Percentiles rank a stretch among this genome's conserved stretches.
These are phyloP conservation scores for Podaxis mareebaensis DNA, from an alignment of 768 basidiomycete species.

Conservation along the genomic window DNA sequence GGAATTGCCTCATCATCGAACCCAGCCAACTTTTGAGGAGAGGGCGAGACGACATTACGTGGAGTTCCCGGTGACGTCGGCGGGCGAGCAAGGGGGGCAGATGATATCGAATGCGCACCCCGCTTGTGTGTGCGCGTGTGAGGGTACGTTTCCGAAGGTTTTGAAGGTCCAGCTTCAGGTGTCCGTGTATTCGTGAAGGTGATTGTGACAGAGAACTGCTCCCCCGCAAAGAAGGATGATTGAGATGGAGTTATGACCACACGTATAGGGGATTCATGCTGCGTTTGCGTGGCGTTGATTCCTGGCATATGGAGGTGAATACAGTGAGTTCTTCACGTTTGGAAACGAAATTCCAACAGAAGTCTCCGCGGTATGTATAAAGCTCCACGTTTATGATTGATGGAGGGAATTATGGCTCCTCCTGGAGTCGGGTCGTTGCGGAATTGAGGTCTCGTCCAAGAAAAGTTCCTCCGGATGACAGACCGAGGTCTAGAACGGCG, in stretches of 20 bases:
- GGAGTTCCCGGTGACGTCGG: constrained; percentile 79
- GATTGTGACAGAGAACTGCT: constrained; percentile 80
- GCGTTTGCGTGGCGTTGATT: background rate
- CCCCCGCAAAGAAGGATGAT: constrained; percentile 92
- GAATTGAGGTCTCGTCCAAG: background rate
- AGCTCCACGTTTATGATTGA: constrained; percentile 5
- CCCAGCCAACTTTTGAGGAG: constrained; percentile 19
- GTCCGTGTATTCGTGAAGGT: constrained; percentile 84
- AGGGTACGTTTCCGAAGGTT: constrained; percentile 19
- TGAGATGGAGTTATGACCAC: constrained; percentile 78
- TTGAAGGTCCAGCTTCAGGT: constrained; percentile 40
- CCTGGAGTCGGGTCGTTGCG: background rate
- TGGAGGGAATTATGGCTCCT: background rate
- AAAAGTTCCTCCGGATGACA: background rate
- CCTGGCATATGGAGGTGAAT: constrained; percentile 5
- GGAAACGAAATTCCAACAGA: too few relatives aligned
- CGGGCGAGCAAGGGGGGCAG: constrained; percentile 77
- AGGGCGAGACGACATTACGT: constrained; percentile 30
- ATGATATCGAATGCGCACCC: constrained; percentile 78
- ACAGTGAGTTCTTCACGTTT: background rate
- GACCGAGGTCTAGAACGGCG: background rate
- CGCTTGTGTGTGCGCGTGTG: constrained; percentile 47
- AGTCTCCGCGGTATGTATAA: background rate
- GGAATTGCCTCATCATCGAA: constrained; percentile 3
- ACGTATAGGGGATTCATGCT: constrained; percentile 36